Evolutionary conservation across 83 land plant genomes (phyloP).

Genomic region (Picea abies): DNA sequence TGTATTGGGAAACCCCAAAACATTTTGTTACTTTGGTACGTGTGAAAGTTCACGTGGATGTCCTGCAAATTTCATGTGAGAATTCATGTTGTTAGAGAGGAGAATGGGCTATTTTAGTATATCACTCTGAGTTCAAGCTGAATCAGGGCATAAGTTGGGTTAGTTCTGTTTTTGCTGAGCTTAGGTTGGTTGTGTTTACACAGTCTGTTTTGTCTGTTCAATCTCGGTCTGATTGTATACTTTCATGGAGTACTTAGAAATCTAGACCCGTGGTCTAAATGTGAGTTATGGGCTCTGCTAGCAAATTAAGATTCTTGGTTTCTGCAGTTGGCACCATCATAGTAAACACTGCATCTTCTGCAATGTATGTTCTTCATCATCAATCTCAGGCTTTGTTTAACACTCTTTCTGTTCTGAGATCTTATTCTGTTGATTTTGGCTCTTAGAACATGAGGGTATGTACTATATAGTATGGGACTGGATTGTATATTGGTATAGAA

Average conservation of each 20-base stretch:
- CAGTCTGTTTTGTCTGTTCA: neutral
- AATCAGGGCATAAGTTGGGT: neutral
- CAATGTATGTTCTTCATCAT: neutral
- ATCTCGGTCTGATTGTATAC: neutral
- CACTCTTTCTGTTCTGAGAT: neutral
- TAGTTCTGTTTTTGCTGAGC: neutral
- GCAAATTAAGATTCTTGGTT: neutral
- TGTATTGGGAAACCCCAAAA: neutral
- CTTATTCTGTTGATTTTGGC: neutral
- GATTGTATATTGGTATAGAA: neutral
- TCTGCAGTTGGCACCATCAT: neutral
- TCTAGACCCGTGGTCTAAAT: neutral
- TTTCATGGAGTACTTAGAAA: neutral
- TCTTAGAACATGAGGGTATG: neutral
- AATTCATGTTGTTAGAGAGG: neutral
- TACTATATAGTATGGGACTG: neutral
- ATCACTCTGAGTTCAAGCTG: neutral
- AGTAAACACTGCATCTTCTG: neutral
- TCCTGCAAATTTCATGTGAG: neutral
- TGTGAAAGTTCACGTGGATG: slow-evolving; percentile 11
- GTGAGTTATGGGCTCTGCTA: neutral
- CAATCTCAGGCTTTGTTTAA: neutral
- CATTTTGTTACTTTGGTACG: neutral
- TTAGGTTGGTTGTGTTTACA: no score
- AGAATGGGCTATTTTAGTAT: neutral